phyloP scores from a whole-genome alignment of 83 land plant species.

The Picea abies region DNA sequence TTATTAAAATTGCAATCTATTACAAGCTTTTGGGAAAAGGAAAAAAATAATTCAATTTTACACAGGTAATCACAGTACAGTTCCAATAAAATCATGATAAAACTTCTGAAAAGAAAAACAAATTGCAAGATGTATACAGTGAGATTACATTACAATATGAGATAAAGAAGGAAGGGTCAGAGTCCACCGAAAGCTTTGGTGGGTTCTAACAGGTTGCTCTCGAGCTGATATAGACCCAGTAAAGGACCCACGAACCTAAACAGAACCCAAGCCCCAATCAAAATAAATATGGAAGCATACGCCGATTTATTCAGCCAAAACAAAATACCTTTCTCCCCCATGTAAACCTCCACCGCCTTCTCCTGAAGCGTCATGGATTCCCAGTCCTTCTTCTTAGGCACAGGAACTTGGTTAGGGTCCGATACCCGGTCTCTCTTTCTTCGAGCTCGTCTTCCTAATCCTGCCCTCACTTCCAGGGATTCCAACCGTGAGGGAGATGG shows the following conservation, averaged over 20 bases:
- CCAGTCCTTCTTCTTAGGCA: constrained; percentile 61
- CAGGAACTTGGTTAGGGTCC: background rate
- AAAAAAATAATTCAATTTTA: too few species aligned
- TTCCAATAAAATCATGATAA: too few species aligned
- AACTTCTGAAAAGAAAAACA: too few species aligned
- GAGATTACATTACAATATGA: too few species aligned
- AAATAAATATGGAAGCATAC: constrained; percentile 83
- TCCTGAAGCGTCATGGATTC: constrained; percentile 77
- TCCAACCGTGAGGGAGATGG: background rate
- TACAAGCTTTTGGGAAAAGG: too few species aligned
- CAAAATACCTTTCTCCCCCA: constrained; percentile 90
- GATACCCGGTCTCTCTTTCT: constrained; percentile 2
- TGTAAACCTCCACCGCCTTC: constrained; percentile 78
- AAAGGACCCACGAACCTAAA: constrained; percentile 96
- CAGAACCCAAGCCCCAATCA: constrained; percentile 88
- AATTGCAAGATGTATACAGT: too few species aligned
- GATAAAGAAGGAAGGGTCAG: too few species aligned
- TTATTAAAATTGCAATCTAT: too few species aligned
- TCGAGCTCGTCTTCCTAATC: constrained; percentile 15
- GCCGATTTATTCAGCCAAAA: constrained; percentile 99
- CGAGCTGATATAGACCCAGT: constrained; percentile 81
- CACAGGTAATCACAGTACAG: too few species aligned
- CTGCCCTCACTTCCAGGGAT: constrained; percentile 8
- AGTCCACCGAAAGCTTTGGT: constrained; percentile 12
- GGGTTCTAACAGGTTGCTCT: constrained; percentile 72